These are phyloP conservation scores for Saccharomyces pastorianus DNA, from an alignment of 1,139 yeast species.

Conservation along the genomic window DNA sequence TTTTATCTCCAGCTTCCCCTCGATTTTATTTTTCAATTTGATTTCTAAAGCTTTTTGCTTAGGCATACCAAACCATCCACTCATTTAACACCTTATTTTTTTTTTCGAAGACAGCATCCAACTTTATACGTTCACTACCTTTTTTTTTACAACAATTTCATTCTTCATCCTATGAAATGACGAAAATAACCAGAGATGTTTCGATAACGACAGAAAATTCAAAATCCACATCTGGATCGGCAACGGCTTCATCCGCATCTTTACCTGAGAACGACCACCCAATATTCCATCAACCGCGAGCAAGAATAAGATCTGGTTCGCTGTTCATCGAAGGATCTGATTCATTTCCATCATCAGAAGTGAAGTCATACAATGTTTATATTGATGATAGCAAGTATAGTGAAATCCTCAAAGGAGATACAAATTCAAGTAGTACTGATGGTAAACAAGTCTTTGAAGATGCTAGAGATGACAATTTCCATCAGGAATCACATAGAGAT, in stretches of 20 bases:
- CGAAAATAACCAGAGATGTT: neutral
- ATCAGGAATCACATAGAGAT: neutral
- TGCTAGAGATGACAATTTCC: neutral
- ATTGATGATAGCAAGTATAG: neutral
- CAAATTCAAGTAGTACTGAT: neutral
- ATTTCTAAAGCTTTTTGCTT: neutral
- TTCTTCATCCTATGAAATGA: neutral
- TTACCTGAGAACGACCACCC: neutral
- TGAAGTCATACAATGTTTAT: neutral
- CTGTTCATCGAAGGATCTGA: conserved; percentile 1
- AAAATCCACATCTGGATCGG: neutral
- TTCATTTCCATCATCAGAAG: neutral
- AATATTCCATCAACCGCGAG: neutral
- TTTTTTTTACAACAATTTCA: neutral
- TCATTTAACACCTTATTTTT: neutral
- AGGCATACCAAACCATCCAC: neutral
- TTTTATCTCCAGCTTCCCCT: neutral
- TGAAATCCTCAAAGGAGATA: neutral
- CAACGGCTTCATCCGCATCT: neutral
- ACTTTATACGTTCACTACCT: neutral
- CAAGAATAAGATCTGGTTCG: neutral
- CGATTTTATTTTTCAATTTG: neutral
- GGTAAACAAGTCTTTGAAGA: neutral
- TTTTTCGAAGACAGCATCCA: neutral
- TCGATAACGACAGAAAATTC: neutral